Evolutionary conservation across 306 rosid genomes (phyloP), one percentile per base, ranked within the genome.

Genomic region (Phaseolus lunatus): DNA sequence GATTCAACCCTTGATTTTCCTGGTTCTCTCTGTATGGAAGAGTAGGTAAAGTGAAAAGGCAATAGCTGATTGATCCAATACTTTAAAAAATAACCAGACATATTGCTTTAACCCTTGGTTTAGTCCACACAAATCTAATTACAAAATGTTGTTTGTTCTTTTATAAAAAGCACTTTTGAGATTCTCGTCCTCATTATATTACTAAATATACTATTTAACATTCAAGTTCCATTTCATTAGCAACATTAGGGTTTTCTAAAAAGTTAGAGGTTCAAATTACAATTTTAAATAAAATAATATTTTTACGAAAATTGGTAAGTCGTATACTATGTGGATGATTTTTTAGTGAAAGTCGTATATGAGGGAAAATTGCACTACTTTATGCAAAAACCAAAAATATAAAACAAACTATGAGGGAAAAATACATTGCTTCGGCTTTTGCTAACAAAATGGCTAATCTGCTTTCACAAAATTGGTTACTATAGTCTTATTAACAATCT

Each of bases 41-140:
- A 35, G 65, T 62, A 61, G 61, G 56, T 62, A 61, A 80, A 84
- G 71, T 41, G 50, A 80, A 73, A 76, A 49, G 9, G 16, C n/a
- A 75, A 39, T 47, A 31, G 18, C 44, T 70, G 27, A 50, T 50
- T 22, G 76, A 75, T 73, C 75, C 52, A 29, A 62, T 20, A 26
- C 49, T 13, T 23, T 16, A 44, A 70, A 81, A 70, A 47, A 57
- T 24, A 57, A 56, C 1, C 54, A 68, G 78, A 81, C 69, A 59
- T 81, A 72, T 20, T 20, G 7, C 52, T 49, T 53, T 54, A 31
- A 11, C 61, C 78, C 61, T 45, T 52, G 69, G 54, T 62, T 10
- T 41, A 54, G 49, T n/a, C 27, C 56, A 61, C 69, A 22, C 62
- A 5, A 61, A 58, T 44, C 5, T 37, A 67, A 71, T 47, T 58